These are phyloP conservation scores for Fraxinus cuspidata DNA, from an alignment of 257 asterid genomes.

Conservation along the genomic window DNA sequence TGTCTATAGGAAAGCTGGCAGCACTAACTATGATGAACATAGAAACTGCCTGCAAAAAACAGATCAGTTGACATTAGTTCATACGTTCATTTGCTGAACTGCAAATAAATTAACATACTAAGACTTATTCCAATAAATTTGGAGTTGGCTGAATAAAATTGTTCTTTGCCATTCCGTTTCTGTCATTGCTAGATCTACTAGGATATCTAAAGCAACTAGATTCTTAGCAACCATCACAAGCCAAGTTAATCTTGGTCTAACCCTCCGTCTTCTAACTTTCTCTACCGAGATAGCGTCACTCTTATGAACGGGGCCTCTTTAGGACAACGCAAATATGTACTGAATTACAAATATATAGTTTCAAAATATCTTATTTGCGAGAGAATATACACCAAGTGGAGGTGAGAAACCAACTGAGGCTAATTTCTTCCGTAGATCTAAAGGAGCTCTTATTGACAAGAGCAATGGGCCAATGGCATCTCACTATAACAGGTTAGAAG, in stretches of 20 bases:
- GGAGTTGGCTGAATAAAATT: background rate
- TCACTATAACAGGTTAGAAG: background rate
- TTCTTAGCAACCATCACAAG: background rate
- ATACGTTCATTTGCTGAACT: background rate
- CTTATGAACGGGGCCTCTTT: background rate
- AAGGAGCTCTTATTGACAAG: background rate
- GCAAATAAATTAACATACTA: background rate
- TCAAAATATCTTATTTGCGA: background rate
- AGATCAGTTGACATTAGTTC: background rate
- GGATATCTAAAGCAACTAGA: background rate
- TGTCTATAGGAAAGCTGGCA: slow-evolving; percentile 54
- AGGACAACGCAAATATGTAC: background rate
- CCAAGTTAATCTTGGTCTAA: background rate
- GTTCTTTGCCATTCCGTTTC: background rate
- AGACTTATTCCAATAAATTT: background rate
- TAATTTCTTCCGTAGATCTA: background rate
- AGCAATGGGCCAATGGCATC: background rate
- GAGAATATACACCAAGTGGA: background rate
- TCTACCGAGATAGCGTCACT: background rate
- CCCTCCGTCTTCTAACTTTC: background rate
- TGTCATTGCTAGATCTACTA: background rate
- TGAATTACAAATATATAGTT: background rate
- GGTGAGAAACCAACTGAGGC: background rate
- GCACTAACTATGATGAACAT: slow-evolving; percentile 63
- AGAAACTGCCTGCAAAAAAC: slow-evolving; percentile 63